A percentile compares a stretch with the other conserved stretches of the same genome.
These are phyloP conservation scores for Stagonosporopsis tanaceti DNA, from an alignment of 2,329 filamentous ascomycete species.

Conservation along the genomic window DNA sequence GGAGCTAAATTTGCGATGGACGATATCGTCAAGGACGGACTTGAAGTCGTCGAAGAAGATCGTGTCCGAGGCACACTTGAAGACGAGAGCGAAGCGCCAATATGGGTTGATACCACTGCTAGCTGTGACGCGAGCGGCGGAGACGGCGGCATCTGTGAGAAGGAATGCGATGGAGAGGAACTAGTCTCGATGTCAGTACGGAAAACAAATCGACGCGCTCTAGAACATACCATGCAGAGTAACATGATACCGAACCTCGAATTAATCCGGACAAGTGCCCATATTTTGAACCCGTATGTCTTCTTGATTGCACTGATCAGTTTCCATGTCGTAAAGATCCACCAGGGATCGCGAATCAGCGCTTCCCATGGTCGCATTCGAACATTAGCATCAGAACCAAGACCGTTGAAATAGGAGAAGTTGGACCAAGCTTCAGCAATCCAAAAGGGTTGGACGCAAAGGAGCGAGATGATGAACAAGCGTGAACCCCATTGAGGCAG, in stretches of 20 bases:
- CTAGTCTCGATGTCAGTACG: not conserved
- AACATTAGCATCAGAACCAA: slow-evolving; percentile 40
- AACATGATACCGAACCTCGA: slow-evolving; percentile 45
- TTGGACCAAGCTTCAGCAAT: slow-evolving; percentile 48
- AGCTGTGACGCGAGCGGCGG: slow-evolving; percentile 34
- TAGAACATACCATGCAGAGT: slow-evolving; percentile 38
- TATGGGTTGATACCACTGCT: slow-evolving; percentile 47
- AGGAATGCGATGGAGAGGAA: slow-evolving; percentile 41
- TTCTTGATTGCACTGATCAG: slow-evolving; percentile 43
- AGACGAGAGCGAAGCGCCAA: slow-evolving; percentile 47
- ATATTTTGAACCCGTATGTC: slow-evolving; percentile 42
- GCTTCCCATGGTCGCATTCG: slow-evolving; percentile 45
- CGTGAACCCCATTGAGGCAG: slow-evolving; percentile 45
- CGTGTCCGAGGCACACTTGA: slow-evolving; percentile 48
- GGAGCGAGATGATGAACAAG: slow-evolving; percentile 42
- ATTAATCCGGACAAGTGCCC: slow-evolving; percentile 38
- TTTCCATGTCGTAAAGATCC: slow-evolving; percentile 49
- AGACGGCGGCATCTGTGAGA: slow-evolving; percentile 42
- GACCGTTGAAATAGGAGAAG: slow-evolving; percentile 46
- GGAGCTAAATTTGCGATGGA: slow-evolving; percentile 37
- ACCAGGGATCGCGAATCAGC: slow-evolving; percentile 45
- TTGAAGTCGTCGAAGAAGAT: slow-evolving; percentile 51
- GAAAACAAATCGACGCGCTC: too few species aligned
- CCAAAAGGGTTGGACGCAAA: slow-evolving; percentile 48
- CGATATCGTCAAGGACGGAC: slow-evolving; percentile 44